A percentile compares a stretch with the other conserved stretches of the same genome.
Evolutionary conservation across 345 rosid species (phyloP).

Genomic region (Brassica juncea): DNA sequence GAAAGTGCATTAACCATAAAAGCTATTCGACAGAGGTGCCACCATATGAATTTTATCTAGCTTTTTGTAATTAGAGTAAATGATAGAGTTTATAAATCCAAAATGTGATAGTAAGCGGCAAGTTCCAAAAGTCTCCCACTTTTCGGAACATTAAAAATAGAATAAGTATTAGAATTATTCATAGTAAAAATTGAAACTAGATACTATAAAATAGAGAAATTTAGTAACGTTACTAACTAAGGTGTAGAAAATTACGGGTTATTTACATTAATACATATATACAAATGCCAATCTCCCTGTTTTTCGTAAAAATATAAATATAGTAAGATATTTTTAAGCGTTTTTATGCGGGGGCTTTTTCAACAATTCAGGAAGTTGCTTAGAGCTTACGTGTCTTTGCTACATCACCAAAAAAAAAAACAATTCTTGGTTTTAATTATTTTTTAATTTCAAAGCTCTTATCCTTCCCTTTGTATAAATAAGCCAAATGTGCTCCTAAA

Average conservation of each 20-base stretch:
- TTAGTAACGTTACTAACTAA: not conserved
- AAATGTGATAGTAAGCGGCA: not conserved
- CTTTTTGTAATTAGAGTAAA: constrained; percentile 1
- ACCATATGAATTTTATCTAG: constrained; percentile 8
- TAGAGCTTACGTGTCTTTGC: constrained; percentile 71
- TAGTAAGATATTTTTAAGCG: constrained; percentile 16
- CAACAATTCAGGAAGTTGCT: constrained; percentile 51
- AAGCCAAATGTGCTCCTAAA: constrained; percentile 35
- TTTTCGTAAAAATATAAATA: not conserved
- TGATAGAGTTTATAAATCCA: not conserved
- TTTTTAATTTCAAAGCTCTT: constrained; percentile 14
- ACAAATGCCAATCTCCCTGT: not conserved
- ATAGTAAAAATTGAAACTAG: not conserved
- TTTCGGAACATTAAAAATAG: not conserved
- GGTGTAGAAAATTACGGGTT: not conserved
- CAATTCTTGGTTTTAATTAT: constrained; percentile 1
- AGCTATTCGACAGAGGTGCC: not conserved
- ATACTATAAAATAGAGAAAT: not conserved
- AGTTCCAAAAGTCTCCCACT: not conserved
- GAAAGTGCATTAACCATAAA: not conserved
- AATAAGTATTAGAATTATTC: not conserved
- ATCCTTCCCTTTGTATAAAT: constrained; percentile 57
- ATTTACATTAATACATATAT: not conserved
- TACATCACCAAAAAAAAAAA: constrained; percentile 24
- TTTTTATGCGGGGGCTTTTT: constrained; percentile 47